A percentile compares a stretch with the other conserved stretches of the same genome.
These are phyloP conservation scores for Neospora caninum DNA, from an alignment of 169 alveolate species.

Conservation along the genomic window DNA sequence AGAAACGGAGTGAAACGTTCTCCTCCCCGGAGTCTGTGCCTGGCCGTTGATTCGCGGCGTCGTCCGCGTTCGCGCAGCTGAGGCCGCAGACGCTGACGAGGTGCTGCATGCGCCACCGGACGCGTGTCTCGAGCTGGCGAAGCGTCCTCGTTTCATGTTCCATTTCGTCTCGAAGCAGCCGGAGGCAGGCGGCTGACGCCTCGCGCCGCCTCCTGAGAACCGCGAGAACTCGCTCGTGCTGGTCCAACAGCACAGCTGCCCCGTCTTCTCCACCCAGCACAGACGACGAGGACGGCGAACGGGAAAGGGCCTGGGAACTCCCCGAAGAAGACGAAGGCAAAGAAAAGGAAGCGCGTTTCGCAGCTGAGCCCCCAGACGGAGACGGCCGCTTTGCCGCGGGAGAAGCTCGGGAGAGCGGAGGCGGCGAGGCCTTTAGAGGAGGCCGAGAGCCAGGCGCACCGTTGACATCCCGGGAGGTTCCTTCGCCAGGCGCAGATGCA, in stretches of 20 bases:
- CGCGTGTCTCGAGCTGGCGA: background rate
- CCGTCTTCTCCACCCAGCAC: background rate
- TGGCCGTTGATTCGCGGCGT: too few relatives aligned
- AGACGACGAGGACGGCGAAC: background rate
- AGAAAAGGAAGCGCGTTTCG: background rate
- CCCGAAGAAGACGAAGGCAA: background rate
- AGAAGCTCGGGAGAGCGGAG: background rate
- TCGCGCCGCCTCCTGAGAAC: background rate
- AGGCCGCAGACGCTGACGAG: background rate
- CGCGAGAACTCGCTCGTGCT: background rate
- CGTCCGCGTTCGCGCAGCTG: too few relatives aligned
- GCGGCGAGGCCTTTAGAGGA: background rate
- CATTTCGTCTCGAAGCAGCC: background rate
- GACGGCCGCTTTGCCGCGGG: background rate
- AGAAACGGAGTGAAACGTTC: too few relatives aligned
- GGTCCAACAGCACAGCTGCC: background rate
- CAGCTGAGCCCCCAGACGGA: background rate
- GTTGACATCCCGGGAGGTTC: background rate
- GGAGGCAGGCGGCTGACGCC: slow-evolving; percentile 4
- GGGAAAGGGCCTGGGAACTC: background rate
- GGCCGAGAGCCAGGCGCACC: background rate
- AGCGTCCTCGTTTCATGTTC: background rate
- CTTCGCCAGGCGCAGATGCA: too few relatives aligned
- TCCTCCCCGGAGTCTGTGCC: too few relatives aligned
- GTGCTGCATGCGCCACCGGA: background rate